Evolutionary conservation across 495 filamentous ascomycete species (phyloP), one percentile per base, ranked within the genome.

Genomic region (Penicillium chermesinum): DNA sequence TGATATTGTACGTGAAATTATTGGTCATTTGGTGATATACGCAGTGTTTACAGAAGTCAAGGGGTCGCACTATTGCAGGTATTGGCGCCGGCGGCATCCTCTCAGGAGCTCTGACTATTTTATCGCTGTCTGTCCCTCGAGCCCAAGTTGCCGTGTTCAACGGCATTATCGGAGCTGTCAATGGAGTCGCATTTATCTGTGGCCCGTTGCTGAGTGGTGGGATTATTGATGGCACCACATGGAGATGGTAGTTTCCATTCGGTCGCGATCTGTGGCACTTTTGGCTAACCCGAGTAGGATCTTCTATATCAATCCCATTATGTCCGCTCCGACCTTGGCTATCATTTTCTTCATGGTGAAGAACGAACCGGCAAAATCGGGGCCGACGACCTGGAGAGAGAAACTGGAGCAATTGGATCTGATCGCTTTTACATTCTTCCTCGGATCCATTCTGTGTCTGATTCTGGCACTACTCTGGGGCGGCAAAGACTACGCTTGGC

Each of bases 381-480:
- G 25, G 5, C 25, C 25, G 10, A 5, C 10, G 25, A 30, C 25
- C 5, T 30, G 25, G 25, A 4, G 25, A 30, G 25, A 30, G 25
- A 30, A 30, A 30, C 25, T 30, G 4, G 25, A 30, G 10, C 4
- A 30, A 10, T 30, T 30, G 10, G 25, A 30, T 30, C 10, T 30
- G 25, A 10, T 30, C 25, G 25, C 25, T 5, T 30, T 30, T 10
- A 30, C 25, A 30, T 30, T 30, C 25, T 30, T 41, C 16, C 9
- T 41, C 12, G 18, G 38, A 5, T 21, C n/a, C 1, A 17, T 43
- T 15, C 10, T 43, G 15, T 43, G 41, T 14, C 15, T 43, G 27
- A 32, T 46, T 9, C 64, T 90, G 0, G 87, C 87, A 0, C 71
- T 90, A 13, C 84, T 87, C 60, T 89, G 86, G 86, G 85, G 85